Evolutionary conservation across 2,329 filamentous ascomycete genomes (phyloP), one percentile per base, ranked within the genome.

Genomic region (Metarhizium robertsii): DNA sequence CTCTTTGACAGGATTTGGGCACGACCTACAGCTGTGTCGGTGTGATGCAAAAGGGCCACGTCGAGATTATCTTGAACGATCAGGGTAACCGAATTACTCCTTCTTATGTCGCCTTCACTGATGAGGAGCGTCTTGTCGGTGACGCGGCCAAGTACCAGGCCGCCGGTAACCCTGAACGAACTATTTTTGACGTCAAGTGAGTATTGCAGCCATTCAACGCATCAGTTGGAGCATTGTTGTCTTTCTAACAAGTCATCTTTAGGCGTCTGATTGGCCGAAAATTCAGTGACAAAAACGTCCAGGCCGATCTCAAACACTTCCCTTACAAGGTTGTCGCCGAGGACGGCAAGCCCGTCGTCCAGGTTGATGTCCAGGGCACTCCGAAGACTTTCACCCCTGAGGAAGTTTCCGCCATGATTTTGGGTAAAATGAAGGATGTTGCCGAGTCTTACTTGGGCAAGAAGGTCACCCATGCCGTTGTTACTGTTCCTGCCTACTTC

Each of bases 91-190:
- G 90, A 79, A 95, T 95, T 65, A 95, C 91, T 66, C 91, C 91
- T 55, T 95, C 90, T 61, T 96, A 94, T 75, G 91, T 96, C 71
- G 91, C 90, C 68, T 96, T 95, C 75, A 97, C 91, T 74, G 92
- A 97, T 67, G 91, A 96, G 61, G 94, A 97, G 77, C 87, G 94
- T 71, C 81, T 99, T 64, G 91, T 99, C 65, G 94, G 94, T 81
- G 94, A 99, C 75, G 90, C 94, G 68, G 91, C 91, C 68, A 96
- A 96, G 86, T 95, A 95, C 79, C 91, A 95, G 80, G 91, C 88
- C 69, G 86, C 88, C 60, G 75, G 84, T 55, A 92, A 92, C 80
- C 89, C 88, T 49, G 75, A 68, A 64, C 83, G 86, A 69, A 92
- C 88, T 53, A 81, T 92, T 70, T 92, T 79, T 69, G 88, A 92